phyloP scores from a whole-genome alignment of 805 yeast species.

The Allodekkera sacchari region DNA sequence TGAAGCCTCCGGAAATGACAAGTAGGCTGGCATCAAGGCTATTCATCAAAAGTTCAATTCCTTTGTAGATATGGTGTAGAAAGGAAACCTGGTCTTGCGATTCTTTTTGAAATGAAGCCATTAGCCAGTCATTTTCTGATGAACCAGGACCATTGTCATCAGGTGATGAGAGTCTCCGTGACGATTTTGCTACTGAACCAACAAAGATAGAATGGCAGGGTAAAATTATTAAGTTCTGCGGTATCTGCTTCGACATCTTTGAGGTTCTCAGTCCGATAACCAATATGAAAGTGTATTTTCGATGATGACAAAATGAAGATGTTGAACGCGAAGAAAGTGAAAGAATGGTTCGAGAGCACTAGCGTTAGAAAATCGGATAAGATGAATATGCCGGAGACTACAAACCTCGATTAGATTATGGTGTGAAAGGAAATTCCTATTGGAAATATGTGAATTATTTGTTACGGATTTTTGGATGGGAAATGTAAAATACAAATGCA shows the following conservation, averaged over 20 bases:
- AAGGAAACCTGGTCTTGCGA: conserved; percentile 64
- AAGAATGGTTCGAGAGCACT: not conserved
- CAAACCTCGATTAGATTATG: too few species aligned
- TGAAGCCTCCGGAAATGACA: conserved; percentile 53
- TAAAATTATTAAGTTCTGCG: conserved; percentile 32
- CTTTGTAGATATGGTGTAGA: conserved; percentile 46
- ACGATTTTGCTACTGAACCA: not conserved
- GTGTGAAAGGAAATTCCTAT: too few species aligned
- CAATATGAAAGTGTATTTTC: too few species aligned
- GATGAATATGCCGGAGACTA: too few species aligned
- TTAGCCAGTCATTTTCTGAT: conserved; percentile 47
- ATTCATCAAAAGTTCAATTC: conserved; percentile 28
- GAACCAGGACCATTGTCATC: conserved; percentile 34
- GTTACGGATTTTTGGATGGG: too few species aligned
- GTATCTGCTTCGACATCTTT: too few species aligned
- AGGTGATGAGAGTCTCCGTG: not conserved
- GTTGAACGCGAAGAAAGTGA: too few species aligned
- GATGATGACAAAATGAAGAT: too few species aligned
- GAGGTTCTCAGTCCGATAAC: too few species aligned
- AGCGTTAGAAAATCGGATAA: too few species aligned
- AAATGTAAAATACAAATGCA: too few species aligned
- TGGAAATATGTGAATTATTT: too few species aligned
- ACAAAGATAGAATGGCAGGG: conserved; percentile 34
- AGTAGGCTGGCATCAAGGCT: conserved; percentile 13
- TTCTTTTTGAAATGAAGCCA: conserved; percentile 60